phyloP scores from a whole-genome alignment of 179 eudicot species.

The Corrigiola litoralis region DNA sequence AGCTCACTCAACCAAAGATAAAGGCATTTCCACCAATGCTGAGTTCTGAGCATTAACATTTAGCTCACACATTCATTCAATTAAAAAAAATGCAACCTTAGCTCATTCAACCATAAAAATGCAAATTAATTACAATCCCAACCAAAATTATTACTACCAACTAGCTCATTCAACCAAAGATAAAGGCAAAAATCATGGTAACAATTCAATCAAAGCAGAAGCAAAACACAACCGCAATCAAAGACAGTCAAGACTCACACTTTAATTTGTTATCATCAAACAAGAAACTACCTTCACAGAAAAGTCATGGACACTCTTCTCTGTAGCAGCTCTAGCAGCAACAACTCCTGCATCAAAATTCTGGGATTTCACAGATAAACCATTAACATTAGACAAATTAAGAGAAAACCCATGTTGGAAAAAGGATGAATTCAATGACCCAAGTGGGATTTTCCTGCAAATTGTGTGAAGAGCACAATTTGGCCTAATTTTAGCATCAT shows the following conservation, averaged over 20 bases:
- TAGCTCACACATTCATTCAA: no score
- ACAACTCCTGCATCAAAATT: constrained; percentile 26
- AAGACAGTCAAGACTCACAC: background rate
- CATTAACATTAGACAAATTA: constrained; percentile 28
- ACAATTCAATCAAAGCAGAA: background rate
- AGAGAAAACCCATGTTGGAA: constrained; percentile 44
- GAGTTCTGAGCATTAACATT: no score
- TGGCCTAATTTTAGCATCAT: constrained; percentile 18
- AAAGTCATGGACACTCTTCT: constrained; percentile 70
- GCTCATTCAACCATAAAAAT: background rate
- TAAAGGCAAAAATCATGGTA: background rate
- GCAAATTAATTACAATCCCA: background rate
- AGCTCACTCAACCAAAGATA: background rate
- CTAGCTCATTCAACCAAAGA: background rate
- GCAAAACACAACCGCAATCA: background rate
- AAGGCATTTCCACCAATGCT: no score
- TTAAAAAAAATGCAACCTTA: background rate
- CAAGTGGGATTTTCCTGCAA: constrained; percentile 26
- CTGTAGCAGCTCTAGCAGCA: constrained; percentile 81
- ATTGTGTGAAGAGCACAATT: constrained; percentile 22
- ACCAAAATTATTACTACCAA: no score
- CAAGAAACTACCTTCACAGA: constrained; percentile 61
- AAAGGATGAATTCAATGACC: constrained; percentile 45
- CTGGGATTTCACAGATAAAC: constrained; percentile 38
- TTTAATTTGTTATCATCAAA: background rate